phyloP scores from a whole-genome alignment of 2,329 filamentous ascomycete species.

The Xylaria sp. region DNA sequence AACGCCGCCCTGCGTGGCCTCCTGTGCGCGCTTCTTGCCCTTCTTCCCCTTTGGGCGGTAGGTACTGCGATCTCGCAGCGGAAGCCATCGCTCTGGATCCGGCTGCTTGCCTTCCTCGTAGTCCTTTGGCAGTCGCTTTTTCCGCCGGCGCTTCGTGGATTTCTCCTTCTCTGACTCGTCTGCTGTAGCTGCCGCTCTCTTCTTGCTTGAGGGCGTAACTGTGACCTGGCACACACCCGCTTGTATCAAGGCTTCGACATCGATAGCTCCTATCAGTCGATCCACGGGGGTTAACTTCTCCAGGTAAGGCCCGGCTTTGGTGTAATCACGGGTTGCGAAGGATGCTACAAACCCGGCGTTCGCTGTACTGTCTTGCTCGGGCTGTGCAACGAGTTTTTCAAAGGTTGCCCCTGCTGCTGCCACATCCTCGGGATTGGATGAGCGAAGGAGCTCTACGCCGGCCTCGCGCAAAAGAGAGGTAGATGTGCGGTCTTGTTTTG shows the following conservation, averaged over 20 bases:
- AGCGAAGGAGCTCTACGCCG: constrained; percentile 83
- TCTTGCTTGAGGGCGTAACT: constrained; percentile 57
- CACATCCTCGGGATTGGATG: constrained; percentile 74
- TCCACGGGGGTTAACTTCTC: constrained; percentile 70
- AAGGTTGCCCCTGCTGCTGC: constrained; percentile 82
- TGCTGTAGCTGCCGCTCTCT: constrained; percentile 59
- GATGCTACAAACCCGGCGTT: constrained; percentile 89
- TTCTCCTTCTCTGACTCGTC: constrained; percentile 54
- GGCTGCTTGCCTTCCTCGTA: constrained; percentile 81
- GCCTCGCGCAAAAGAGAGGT: constrained; percentile 82
- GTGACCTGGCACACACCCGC: constrained; percentile 69
- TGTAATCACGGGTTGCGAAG: constrained; percentile 71
- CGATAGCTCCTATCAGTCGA: constrained; percentile 68
- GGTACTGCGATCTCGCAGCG: constrained; percentile 85
- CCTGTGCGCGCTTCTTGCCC: constrained; percentile 82
- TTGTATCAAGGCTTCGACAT: constrained; percentile 71
- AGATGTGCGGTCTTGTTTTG: constrained; percentile 63
- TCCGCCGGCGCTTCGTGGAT: constrained; percentile 64
- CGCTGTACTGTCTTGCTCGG: constrained; percentile 75
- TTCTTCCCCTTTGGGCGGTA: constrained; percentile 94
- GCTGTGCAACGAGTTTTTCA: constrained; percentile 71
- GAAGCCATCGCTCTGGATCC: constrained; percentile 94
- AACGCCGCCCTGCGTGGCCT: constrained; percentile 85
- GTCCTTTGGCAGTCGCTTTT: constrained; percentile 73
- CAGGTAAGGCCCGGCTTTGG: constrained; percentile 65